Evolutionary conservation across 345 rosid genomes (phyloP), one percentile per base, ranked within the genome.

Genomic region (Aquilaria malaccensis): DNA sequence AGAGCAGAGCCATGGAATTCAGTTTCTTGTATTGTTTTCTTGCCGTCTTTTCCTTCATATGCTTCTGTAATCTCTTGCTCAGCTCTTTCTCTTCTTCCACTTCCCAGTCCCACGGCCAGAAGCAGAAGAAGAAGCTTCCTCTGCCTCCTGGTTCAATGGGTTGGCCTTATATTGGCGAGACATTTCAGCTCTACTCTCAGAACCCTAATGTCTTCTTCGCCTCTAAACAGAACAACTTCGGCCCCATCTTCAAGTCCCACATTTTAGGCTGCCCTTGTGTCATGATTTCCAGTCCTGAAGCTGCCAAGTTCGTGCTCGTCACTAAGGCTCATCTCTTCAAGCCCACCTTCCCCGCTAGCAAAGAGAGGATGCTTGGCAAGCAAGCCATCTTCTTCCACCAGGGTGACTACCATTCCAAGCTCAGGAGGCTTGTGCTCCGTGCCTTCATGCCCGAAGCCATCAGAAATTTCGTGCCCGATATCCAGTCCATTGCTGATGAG

Each of bases 81-180:
- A 76, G 52, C 5, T 58, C 63, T 1, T 74, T 53, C 60, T 83
- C 59, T 6, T 78, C 33, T 68, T 63, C 47, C 65, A 70, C 66
- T 56, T 83, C 70, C 65, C 22, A 15, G 33, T 33, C 50, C 73
- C 3, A 65, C 12, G 45, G 55, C 64, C 13, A 70, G 65, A 37
- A 37, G 43, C 43, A 37, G 43, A 37, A 3, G 43, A 37, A 37
- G 48, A 68, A 46, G 7, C 75, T 81, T 13, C 90, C 92, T 45
- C 91, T 91, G 31, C 97, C 97, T 4, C 97, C 96, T 2, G 97
- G 97, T 59, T 63, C 96, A 37, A 13, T 88, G 71, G 97, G 97
- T 37, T 91, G 82, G 82, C 96, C 97, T 51, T 88, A 83, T 64
- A 67, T 91, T 29, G 97, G 97, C 0, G 96, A 91, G 56, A 91